These are phyloP conservation scores for Marsdenia floribunda DNA, from an alignment of 257 asterid species.

Conservation along the genomic window DNA sequence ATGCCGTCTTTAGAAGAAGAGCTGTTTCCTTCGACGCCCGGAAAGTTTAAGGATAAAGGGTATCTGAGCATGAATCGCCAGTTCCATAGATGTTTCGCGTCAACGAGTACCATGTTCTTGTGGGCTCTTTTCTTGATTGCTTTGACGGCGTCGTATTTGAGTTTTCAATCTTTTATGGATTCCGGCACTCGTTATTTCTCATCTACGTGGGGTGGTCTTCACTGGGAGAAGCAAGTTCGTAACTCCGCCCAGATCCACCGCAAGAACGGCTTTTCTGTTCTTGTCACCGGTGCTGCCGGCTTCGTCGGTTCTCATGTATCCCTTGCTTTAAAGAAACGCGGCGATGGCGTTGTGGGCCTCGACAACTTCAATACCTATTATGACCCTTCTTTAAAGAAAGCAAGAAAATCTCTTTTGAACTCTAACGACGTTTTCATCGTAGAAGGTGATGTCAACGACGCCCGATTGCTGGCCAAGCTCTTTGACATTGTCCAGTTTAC, in stretches of 20 bases:
- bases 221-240: constrained; percentile 54
- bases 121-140: constrained; percentile 73
- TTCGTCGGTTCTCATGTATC: constrained; percentile 72
- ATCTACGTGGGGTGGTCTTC: constrained; percentile 59
- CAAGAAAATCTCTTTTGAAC: constrained; percentile 33
- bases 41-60: constrained; percentile 51
- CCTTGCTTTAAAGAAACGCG: constrained; percentile 64
- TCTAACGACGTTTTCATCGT: constrained; percentile 34
- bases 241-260: constrained; percentile 61
- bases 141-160: constrained; percentile 59
- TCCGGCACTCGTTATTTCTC: constrained; percentile 50
- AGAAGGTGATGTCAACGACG: constrained; percentile 63
- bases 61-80: constrained; percentile 51
- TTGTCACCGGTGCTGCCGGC: constrained; percentile 90
- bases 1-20: constrained; percentile 55
- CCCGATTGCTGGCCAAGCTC: constrained; percentile 38
- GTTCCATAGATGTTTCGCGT: constrained; percentile 60
- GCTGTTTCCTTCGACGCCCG: constrained; percentile 63
- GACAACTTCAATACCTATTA: constrained; percentile 70
- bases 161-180: constrained; percentile 59
- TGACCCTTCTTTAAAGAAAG: constrained; percentile 45
- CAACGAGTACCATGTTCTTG: constrained; percentile 67
- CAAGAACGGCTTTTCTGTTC: constrained; percentile 44
- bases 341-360: constrained; percentile 77
- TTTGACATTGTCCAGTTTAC: constrained; percentile 51